phyloP scores from a whole-genome alignment of 2,329 filamentous ascomycete species.

The Venturia carpophila region DNA sequence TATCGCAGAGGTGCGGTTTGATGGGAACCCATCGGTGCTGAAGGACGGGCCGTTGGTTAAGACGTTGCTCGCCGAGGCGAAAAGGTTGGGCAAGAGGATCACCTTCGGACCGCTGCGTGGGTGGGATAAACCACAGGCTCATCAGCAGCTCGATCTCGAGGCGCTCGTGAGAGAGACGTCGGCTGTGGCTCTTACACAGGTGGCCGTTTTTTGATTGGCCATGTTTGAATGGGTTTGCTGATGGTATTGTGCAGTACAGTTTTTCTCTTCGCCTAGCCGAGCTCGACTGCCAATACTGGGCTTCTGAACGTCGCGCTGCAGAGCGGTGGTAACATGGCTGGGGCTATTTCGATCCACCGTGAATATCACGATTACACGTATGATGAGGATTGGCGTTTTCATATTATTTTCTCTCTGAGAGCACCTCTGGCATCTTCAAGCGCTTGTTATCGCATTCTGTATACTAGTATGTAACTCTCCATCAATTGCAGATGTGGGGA shows the following conservation, averaged over 20 bases:
- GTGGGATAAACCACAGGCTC: conserved; percentile 7
- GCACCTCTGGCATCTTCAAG: not conserved
- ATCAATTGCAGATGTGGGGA: no score
- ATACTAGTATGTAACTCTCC: not conserved
- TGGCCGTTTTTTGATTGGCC: not conserved
- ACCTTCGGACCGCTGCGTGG: conserved; percentile 48
- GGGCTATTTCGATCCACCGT: not conserved
- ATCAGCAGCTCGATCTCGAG: not conserved
- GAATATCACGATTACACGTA: not conserved
- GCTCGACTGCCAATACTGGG: not conserved
- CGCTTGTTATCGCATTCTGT: not conserved
- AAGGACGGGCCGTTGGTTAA: conserved; percentile 58
- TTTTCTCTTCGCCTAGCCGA: not conserved
- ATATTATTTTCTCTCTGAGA: no score
- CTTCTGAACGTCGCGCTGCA: not conserved
- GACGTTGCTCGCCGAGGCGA: conserved; percentile 48
- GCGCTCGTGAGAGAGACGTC: not conserved
- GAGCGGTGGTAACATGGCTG: not conserved
- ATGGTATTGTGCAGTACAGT: not conserved
- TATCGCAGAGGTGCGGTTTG: conserved; percentile 56
- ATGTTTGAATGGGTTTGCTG: not conserved
- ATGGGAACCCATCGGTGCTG: conserved; percentile 59
- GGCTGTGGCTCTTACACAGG: not conserved
- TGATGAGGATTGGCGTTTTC: not conserved
- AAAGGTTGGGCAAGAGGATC: conserved; percentile 45